Conservation (phyloP, 176 grass and related monocot genomes). For the Triticum urartu region DNA sequence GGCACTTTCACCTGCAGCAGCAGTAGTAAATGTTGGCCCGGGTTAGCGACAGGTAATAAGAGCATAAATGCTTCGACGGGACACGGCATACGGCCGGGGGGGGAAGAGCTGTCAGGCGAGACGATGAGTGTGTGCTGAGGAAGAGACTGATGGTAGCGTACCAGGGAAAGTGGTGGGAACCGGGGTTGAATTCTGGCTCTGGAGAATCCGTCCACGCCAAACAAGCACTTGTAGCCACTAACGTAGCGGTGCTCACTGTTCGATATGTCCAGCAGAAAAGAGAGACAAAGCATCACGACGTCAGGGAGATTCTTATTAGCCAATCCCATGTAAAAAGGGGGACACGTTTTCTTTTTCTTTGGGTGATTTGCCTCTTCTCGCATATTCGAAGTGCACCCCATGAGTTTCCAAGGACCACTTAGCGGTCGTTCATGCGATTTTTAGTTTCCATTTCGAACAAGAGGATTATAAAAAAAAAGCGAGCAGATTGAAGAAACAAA, state of each 20-base stretch:
- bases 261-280: slow-evolving; percentile 17
- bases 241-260: slow-evolving; percentile 66
- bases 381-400: neutral
- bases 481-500: neutral
- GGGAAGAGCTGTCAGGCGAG: neutral
- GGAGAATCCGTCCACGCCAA: slow-evolving; percentile 76
- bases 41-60: neutral
- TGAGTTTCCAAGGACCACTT: neutral
- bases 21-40: neutral
- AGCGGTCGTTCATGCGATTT: neutral
- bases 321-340: neutral
- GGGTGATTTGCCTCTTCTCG: neutral
- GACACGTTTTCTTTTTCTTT: neutral
- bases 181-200: slow-evolving; percentile 41
- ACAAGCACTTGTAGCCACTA: slow-evolving; percentile 73
- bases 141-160: slow-evolving; percentile 11
- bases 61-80: slow-evolving; percentile 2
- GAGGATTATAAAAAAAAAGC: neutral
- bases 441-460: neutral
- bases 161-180: slow-evolving; percentile 62
- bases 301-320: neutral
- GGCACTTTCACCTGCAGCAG: slow-evolving; percentile 79
- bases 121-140: neutral
- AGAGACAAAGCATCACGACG: slow-evolving; percentile 5
- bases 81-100: neutral